A percentile compares a stretch with the other conserved stretches of the same genome.
Conservation (phyloP, 371 early-diverging fungal genomes). For the Batkoa obscura region DNA sequence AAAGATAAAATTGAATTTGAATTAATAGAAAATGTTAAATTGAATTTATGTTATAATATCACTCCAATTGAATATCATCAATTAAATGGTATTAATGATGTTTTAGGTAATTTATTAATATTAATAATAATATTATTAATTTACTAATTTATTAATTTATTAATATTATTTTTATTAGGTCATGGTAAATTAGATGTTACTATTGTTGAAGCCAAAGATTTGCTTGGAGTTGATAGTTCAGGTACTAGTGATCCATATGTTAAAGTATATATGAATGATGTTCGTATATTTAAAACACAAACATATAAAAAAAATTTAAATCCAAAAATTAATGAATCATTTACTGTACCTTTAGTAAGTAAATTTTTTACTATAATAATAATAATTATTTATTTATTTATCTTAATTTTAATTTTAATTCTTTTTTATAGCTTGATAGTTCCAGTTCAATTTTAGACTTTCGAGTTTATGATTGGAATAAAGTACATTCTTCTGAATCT, state of each 20-base stretch:
- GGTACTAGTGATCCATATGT: conserved; percentile 34
- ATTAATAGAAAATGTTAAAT: too few species aligned
- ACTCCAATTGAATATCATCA: too few species aligned
- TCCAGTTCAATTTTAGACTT: not conserved
- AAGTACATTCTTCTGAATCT: not conserved
- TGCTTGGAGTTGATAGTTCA: not conserved
- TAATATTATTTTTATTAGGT: not conserved
- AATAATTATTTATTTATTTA: too few species aligned
- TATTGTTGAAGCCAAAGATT: not conserved
- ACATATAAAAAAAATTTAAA: conserved; percentile 45
- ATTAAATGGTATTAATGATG: too few species aligned
- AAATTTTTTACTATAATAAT: not conserved
- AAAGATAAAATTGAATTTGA: too few species aligned
- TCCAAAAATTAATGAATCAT: conserved; percentile 45
- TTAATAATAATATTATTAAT: too few species aligned
- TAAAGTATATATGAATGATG: conserved; percentile 21
- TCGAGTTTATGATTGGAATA: conserved; percentile 5
- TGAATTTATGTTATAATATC: too few species aligned
- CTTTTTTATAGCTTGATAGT: not conserved
- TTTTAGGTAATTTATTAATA: too few species aligned
- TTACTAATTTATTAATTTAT: too few species aligned
- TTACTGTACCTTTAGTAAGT: conserved; percentile 31
- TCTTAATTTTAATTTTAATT: not conserved
- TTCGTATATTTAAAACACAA: conserved; percentile 42
- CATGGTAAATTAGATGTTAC: not conserved